Base-by-base conservation (phyloP, 2,329 filamentous ascomycete genomes). In the Diaporthe vexans region DNA sequence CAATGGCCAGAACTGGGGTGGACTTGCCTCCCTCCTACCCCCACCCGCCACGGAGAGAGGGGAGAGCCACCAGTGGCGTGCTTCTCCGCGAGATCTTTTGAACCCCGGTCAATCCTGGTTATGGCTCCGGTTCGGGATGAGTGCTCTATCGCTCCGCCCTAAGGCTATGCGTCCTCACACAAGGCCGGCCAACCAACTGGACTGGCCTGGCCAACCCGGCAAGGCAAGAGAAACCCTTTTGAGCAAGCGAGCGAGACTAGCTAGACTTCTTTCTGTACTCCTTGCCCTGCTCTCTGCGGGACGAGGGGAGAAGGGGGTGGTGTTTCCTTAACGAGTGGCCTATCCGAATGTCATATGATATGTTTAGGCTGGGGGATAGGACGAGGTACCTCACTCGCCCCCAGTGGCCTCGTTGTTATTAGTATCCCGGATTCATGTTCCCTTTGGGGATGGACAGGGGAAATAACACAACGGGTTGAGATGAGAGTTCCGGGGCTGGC, bases 111-210 rank as follows among this genome's bases (percentile, higher is more conserved):
- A 43, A 43, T 43, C 40, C 40, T 48, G 46, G 46, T n/a, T 13
- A 24, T 26, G 48, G 48, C 5, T 54, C 63, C 52, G 48, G 63
- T n/a, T 68, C n/a, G n/a, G 33, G 29, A 48, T 29, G 26, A 29
- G 52, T 24, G 46, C 40, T 43, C 46, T 51, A 10, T n/a, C 26
- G 51, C 48, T 51, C 73, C 63, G 71, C 71, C 73, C 73, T 74
- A 73, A 48, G 57, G 48, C 71, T 75, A 73, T 75, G 73, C 71
- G 57, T 70, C 61, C 29, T 72, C 71, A 54, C 46, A 73, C 65
- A 58, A 24, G 73, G 61, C 48, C 57, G 56, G 48, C 40, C 46
- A 40, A 40, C 46, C 61, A 51, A 65, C 43, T 19, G 59, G 7
- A 33, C 43, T 24, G 46, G 13, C 29, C 46, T 19, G n/a, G 21